phyloP scores from a whole-genome alignment of 2,329 filamentous ascomycete species.

The Epichloe sylvatica region DNA sequence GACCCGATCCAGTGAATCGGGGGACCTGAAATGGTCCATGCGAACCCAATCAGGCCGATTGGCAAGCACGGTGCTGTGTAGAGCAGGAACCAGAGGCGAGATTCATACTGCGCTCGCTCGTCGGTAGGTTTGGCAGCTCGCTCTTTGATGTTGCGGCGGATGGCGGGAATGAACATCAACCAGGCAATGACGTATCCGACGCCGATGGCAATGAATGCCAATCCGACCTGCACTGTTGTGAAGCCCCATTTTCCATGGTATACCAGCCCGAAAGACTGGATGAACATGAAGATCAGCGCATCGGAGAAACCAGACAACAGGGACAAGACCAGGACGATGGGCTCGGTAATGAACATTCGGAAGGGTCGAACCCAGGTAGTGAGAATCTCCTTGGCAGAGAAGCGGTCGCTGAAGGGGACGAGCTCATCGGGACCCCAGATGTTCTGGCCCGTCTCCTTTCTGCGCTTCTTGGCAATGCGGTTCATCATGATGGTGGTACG shows the following conservation, averaged over 20 bases:
- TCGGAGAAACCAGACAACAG: slow-evolving; percentile 61
- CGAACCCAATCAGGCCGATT: slow-evolving; percentile 57
- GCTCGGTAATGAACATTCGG: slow-evolving; percentile 59
- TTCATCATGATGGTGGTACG: slow-evolving; percentile 66
- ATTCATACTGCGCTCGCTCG: slow-evolving; percentile 54
- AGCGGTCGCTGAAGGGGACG: slow-evolving; percentile 42
- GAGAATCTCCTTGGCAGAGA: slow-evolving; percentile 43
- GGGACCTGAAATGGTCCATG: slow-evolving; percentile 52
- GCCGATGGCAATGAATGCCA: slow-evolving; percentile 52
- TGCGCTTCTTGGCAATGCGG: slow-evolving; percentile 59
- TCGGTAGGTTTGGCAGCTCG: slow-evolving; percentile 35
- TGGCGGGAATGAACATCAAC: slow-evolving; percentile 42
- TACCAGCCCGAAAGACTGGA: slow-evolving; percentile 56
- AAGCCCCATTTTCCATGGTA: slow-evolving; percentile 53
- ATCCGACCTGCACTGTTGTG: slow-evolving; percentile 37
- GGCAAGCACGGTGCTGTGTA: slow-evolving; percentile 47
- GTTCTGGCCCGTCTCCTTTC: slow-evolving; percentile 44
- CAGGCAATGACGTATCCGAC: slow-evolving; percentile 53
- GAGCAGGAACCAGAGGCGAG: slow-evolving; percentile 50
- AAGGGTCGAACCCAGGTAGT: slow-evolving; percentile 50
- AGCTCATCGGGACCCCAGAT: slow-evolving; percentile 64
- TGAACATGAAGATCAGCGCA: slow-evolving; percentile 64
- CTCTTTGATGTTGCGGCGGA: slow-evolving; percentile 38
- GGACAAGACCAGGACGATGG: slow-evolving; percentile 57
- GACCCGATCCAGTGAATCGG: slow-evolving; percentile 54